Percentiles rank a stretch among this genome's conserved stretches.
These are phyloP conservation scores for Penicillium sp. DNA, from an alignment of 2,329 filamentous ascomycete species.

Conservation along the genomic window DNA sequence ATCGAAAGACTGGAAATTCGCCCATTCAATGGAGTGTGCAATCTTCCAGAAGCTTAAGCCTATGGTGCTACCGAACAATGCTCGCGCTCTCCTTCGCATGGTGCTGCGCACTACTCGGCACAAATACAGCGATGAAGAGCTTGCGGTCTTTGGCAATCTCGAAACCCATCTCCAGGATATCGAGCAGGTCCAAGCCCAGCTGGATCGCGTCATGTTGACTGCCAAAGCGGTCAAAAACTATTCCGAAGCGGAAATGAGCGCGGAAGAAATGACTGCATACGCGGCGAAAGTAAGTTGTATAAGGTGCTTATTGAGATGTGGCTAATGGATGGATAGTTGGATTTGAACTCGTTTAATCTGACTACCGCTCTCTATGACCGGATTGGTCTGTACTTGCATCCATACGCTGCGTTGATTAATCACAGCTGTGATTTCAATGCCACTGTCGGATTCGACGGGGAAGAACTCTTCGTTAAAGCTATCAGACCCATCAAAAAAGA, in stretches of 20 bases:
- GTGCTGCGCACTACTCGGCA: conserved; percentile 41
- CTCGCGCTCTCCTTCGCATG: conserved; percentile 52
- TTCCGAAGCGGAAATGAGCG: conserved; percentile 43
- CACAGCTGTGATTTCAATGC: conserved; percentile 60
- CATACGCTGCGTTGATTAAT: conserved; percentile 51
- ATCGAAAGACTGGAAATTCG: conserved; percentile 52
- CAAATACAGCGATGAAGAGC: conserved; percentile 35
- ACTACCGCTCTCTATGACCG: conserved; percentile 52
- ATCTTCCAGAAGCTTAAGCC: conserved; percentile 45
- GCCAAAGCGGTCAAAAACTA: conserved; percentile 52
- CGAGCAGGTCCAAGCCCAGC: conserved; percentile 36
- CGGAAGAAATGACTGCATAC: conserved; percentile 41
- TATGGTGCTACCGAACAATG: conserved; percentile 49
- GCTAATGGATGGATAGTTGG: conserved; percentile 41
- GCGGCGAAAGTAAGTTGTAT: conserved; percentile 41
- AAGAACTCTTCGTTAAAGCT: conserved; percentile 47
- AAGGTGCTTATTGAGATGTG: too few species aligned
- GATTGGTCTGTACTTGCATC: conserved; percentile 55
- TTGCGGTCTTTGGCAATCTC: conserved; percentile 42
- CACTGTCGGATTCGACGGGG: conserved; percentile 52
- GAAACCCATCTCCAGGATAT: conserved; percentile 49
- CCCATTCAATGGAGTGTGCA: conserved; percentile 57
- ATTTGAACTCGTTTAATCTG: conserved; percentile 55
- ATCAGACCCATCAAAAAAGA: conserved; percentile 48
- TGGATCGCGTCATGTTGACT: conserved; percentile 49